Base-by-base conservation (phyloP, 192 early-diverging fungal genomes). In the Endogone sp. region DNA sequence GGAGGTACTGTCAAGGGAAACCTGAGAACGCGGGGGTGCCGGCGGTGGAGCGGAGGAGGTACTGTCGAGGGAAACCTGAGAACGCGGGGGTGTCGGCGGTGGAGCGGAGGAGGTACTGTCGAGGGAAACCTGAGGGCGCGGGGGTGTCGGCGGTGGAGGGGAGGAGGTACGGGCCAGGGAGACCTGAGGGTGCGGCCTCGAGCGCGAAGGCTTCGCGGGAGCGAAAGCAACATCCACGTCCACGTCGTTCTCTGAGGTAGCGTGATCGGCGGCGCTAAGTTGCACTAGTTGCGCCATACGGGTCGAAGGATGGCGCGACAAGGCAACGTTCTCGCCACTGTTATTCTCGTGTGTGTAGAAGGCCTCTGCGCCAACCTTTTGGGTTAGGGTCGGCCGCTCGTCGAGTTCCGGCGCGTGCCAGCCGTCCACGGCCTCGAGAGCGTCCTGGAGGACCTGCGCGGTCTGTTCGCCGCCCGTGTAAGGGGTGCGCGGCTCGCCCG, bases 351-450 rank as follows among this genome's bases (percentile, higher is more conserved):
- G 44, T 24, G 22, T 49, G 37, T 54, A 56, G 49, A 22, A 24
- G 28, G 44, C 65, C 21, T 56, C 55, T 23, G 37, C n/a, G 26
- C 9, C 65, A 0, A 56, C 49, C 54, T 67, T 32, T 59, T 74
- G 64, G 22, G 76, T 72, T 3, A 78, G 26, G 2, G 77, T 79
- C 29, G 72, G 63, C 8, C 77, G 62, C 24, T 72, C 65, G 29
- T 79, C 77, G 22, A 62, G 66, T 30, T 67, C 66, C 8, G 61
- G 55, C 21, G 77, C 72, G 56, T 65, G 44, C 77, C 77, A 79
- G 3, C 32, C 37, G n/a, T 79, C 67, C 23, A 79, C 62, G 16
- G 77, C 77, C 8, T 65, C 44, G 4, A 75, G 26, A 13, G 72
- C 69, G 66, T 79, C 77, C 2, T 64, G 65, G 3, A 79, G 29